Evolutionary conservation across 495 filamentous ascomycete species (phyloP).

Genomic region (Lophiostoma macrostomum): DNA sequence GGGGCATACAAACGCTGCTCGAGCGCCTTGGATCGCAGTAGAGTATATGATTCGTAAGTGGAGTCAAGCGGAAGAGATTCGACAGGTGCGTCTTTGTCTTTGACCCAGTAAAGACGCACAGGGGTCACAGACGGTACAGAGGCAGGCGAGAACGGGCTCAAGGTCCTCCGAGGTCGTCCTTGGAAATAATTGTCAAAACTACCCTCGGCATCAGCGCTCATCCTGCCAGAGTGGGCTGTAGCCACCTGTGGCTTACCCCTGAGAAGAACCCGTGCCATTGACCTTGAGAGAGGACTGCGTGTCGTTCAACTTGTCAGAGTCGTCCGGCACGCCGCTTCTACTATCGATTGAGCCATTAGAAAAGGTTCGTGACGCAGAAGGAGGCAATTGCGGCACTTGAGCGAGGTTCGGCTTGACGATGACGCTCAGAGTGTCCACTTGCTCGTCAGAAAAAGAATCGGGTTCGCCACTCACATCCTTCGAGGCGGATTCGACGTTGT

Average conservation of each 20-base stretch:
- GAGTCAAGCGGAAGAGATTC: conserved; percentile 45
- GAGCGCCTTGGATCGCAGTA: conserved; percentile 56
- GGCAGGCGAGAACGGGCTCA: conserved; percentile 15
- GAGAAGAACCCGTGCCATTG: conserved; percentile 34
- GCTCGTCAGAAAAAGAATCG: conserved; percentile 53
- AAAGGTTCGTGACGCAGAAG: conserved; percentile 48
- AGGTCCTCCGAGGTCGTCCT: conserved; percentile 16
- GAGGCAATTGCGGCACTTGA: conserved; percentile 41
- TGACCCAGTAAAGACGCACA: conserved; percentile 47
- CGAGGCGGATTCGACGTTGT: not conserved
- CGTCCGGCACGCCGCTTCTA: conserved; percentile 39
- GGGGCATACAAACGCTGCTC: conserved; percentile 52
- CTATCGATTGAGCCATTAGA: conserved; percentile 57
- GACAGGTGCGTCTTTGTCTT: conserved; percentile 45
- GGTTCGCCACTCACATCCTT: conserved; percentile 30
- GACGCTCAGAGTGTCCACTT: conserved; percentile 52
- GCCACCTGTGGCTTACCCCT: conserved; percentile 29
- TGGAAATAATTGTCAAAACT: conserved; percentile 25
- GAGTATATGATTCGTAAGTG: conserved; percentile 53
- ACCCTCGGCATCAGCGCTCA: conserved; percentile 28
- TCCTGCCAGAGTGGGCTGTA: conserved; percentile 18
- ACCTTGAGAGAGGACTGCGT: conserved; percentile 32
- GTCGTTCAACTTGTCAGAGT: conserved; percentile 35
- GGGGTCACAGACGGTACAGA: conserved; percentile 6
- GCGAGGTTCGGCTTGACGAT: conserved; percentile 43